phyloP scores from a whole-genome alignment of 345 rosid species.

The Bruguiera gymnorhiza region DNA sequence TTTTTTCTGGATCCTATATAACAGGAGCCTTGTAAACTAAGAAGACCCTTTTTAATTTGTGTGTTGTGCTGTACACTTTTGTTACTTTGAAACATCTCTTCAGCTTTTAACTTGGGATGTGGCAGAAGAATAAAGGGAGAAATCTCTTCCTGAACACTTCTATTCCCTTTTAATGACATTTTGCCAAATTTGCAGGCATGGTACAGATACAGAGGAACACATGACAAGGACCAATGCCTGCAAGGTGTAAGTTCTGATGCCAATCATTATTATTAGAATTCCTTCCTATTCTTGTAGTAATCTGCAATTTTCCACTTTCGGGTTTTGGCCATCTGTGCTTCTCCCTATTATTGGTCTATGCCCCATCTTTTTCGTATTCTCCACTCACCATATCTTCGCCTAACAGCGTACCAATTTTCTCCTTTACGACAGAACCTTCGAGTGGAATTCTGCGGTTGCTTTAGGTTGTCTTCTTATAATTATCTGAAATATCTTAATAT shows the following conservation, averaged over 20 bases:
- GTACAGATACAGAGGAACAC: constrained; percentile 16
- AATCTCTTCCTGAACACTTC: constrained; percentile 35
- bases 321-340: constrained; percentile 20
- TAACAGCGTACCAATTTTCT: not conserved
- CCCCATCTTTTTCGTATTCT: constrained; percentile 23
- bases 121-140: constrained; percentile 44
- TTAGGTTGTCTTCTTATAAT: too few relatives aligned
- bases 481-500: too few relatives aligned
- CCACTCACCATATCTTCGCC: constrained; percentile 22
- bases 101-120: constrained; percentile 13
- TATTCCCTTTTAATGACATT: constrained; percentile 21
- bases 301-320: constrained; percentile 16
- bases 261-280: constrained; percentile 31
- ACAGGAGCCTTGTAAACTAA: too few relatives aligned
- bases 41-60: not conserved
- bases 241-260: constrained; percentile 16
- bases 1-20: too few relatives aligned
- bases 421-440: too few relatives aligned
- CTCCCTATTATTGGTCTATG: constrained; percentile 7
- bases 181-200: constrained; percentile 8
- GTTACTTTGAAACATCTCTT: constrained; percentile 2
- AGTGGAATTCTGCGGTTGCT: too few relatives aligned
- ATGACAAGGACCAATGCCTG: constrained; percentile 20
- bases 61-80: not conserved
- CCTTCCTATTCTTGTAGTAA: constrained; percentile 11